Percentiles rank a stretch among this genome's conserved stretches.
phyloP scores from a whole-genome alignment of 2,329 filamentous ascomycete genomes.

The Saccharata proteae region DNA sequence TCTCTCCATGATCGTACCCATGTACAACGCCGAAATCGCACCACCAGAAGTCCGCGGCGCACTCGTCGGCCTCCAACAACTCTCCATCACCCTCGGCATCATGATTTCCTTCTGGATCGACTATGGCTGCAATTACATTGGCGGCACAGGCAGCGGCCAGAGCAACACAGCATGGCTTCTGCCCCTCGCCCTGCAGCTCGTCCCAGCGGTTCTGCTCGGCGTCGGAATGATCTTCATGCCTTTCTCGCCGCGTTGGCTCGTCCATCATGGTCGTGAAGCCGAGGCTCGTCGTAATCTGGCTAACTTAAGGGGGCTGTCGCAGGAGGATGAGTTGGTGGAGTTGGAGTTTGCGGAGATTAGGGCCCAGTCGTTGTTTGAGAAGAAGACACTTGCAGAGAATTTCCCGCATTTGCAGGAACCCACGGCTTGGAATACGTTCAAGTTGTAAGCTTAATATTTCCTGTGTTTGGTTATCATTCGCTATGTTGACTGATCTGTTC shows the following conservation, averaged over 20 bases:
- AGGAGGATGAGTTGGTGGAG: conserved; percentile 55
- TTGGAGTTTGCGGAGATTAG: conserved; percentile 77
- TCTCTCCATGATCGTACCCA: conserved; percentile 54
- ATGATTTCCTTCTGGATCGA: conserved; percentile 45
- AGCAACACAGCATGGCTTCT: conserved; percentile 61
- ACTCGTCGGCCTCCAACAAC: conserved; percentile 52
- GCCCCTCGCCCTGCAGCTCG: conserved; percentile 59
- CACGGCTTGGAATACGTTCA: conserved; percentile 46
- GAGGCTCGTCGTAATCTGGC: conserved; percentile 55
- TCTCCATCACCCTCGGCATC: conserved; percentile 41
- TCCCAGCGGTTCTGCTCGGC: conserved; percentile 53
- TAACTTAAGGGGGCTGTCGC: conserved; percentile 47
- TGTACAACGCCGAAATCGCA: conserved; percentile 33
- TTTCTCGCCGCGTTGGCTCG: conserved; percentile 63
- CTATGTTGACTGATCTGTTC: conserved; percentile 33
- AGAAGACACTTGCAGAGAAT: conserved; percentile 52
- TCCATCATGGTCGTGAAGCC: conserved; percentile 55
- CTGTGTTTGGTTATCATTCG: conserved; percentile 8
- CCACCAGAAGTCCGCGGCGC: conserved; percentile 56
- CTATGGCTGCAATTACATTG: conserved; percentile 42
- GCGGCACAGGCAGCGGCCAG: conserved; percentile 45
- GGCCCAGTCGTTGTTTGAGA: conserved; percentile 66
- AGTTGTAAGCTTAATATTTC: conserved; percentile 14
- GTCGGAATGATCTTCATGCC: conserved; percentile 69
- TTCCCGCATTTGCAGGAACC: conserved; percentile 53